Conservation (phyloP, 306 rosid species). For the Abrus pulchellus region DNA sequence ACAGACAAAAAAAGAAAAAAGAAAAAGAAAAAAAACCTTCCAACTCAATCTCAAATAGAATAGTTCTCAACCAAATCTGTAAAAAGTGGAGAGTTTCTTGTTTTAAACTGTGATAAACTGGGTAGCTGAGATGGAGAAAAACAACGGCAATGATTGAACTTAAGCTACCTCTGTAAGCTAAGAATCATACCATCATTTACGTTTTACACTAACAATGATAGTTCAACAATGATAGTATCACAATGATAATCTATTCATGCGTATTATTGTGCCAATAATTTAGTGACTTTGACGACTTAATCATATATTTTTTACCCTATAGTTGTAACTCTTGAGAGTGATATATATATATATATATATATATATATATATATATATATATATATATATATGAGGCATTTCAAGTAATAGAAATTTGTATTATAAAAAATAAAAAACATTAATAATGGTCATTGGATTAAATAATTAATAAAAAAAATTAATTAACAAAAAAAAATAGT, state of each 20-base stretch:
- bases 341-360: neutral
- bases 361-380: neutral
- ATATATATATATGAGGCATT: no score
- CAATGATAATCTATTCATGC: conserved; percentile 24
- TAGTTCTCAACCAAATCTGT: no score
- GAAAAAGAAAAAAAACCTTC: no score
- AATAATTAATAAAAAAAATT: no score
- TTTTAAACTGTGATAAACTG: neutral
- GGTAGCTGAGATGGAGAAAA: conserved; percentile 12
- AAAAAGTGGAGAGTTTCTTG: no score
- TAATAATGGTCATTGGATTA: no score
- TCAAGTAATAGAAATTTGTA: no score
- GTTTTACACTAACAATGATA: neutral
- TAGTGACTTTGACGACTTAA: conserved; percentile 13
- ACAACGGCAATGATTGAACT: conserved; percentile 7
- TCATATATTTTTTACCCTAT: conserved; percentile 11
- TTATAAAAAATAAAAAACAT: no score
- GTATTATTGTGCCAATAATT: neutral
- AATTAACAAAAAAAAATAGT: no score
- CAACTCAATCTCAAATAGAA: no score
- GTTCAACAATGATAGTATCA: conserved; percentile 1
- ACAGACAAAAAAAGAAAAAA: no score
- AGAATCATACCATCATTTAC: conserved; percentile 3
- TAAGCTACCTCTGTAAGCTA: neutral
- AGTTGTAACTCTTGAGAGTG: conserved; percentile 4